phyloP scores from a whole-genome alignment of 495 filamentous ascomycete species.

The Aspergillus coremiiformis region DNA sequence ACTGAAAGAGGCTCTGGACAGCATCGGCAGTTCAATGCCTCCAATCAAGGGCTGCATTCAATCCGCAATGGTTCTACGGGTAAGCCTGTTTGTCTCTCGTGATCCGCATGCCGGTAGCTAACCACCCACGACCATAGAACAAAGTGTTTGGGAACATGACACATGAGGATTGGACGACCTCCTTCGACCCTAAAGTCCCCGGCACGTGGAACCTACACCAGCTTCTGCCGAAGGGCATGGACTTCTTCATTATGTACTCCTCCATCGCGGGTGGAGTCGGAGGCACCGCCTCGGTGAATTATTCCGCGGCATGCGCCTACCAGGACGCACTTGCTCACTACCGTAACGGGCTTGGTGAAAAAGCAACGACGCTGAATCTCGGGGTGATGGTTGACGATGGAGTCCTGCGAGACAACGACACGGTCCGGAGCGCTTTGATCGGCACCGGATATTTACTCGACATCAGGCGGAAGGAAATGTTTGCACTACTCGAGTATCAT shows the following conservation, averaged over 20 bases:
- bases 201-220: slow-evolving; percentile 3
- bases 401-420: background rate
- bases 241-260: slow-evolving; percentile 43
- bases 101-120: too few relatives aligned
- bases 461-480: slow-evolving; percentile 15
- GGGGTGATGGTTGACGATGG: background rate
- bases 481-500: slow-evolving; percentile 25
- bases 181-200: background rate
- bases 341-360: slow-evolving; percentile 17
- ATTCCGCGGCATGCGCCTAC: slow-evolving; percentile 23
- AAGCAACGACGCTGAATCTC: slow-evolving; percentile 28
- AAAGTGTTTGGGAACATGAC: background rate
- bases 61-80: slow-evolving; percentile 15
- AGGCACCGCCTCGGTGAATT: slow-evolving; percentile 24
- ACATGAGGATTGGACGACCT: background rate
- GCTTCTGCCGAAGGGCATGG: slow-evolving; percentile 15
- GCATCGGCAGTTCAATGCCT: slow-evolving; percentile 19
- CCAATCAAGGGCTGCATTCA: slow-evolving; percentile 46
- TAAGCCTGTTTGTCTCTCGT: background rate
- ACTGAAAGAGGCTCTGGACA: background rate
- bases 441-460: background rate
- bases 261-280: slow-evolving; percentile 27
- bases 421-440: background rate
- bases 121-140: too few relatives aligned
- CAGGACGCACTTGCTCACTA: slow-evolving; percentile 25